A percentile compares a stretch with the other conserved stretches of the same genome.
These are phyloP conservation scores for Colletotrichum sp. DNA, from an alignment of 2,329 filamentous ascomycete species.

Conservation along the genomic window DNA sequence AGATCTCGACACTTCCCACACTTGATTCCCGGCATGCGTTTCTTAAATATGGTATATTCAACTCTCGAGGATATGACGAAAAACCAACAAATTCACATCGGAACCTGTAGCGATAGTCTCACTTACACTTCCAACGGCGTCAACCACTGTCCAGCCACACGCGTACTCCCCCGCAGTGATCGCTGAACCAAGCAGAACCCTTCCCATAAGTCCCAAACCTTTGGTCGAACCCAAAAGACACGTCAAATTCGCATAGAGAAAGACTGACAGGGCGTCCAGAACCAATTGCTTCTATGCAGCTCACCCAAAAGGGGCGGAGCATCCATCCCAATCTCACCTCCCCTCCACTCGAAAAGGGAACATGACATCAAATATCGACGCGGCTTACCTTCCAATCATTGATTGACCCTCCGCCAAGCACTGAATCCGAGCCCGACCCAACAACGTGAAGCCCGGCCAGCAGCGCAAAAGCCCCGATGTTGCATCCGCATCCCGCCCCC, in stretches of 20 bases:
- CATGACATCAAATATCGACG: background rate
- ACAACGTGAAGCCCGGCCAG: background rate
- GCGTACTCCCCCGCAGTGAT: background rate
- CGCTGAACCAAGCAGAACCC: background rate
- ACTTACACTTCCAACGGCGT: background rate
- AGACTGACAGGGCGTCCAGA: background rate
- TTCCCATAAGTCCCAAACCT: background rate
- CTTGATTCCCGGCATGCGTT: accelerated
- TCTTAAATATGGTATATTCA: accelerated
- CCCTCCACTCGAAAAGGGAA: background rate
- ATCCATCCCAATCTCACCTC: background rate
- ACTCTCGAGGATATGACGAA: background rate
- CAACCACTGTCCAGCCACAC: background rate
- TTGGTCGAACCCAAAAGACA: background rate
- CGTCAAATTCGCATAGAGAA: background rate
- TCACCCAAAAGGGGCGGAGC: background rate
- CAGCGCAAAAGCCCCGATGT: background rate
- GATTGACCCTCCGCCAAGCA: background rate
- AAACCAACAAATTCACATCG: background rate
- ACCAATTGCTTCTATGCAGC: background rate
- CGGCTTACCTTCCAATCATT: background rate
- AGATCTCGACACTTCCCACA: background rate
- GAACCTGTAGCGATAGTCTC: background rate
- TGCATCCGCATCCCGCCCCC: background rate
- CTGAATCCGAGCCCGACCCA: background rate